phyloP scores from a whole-genome alignment of 805 yeast species.

The Ogataea philodendri region DNA sequence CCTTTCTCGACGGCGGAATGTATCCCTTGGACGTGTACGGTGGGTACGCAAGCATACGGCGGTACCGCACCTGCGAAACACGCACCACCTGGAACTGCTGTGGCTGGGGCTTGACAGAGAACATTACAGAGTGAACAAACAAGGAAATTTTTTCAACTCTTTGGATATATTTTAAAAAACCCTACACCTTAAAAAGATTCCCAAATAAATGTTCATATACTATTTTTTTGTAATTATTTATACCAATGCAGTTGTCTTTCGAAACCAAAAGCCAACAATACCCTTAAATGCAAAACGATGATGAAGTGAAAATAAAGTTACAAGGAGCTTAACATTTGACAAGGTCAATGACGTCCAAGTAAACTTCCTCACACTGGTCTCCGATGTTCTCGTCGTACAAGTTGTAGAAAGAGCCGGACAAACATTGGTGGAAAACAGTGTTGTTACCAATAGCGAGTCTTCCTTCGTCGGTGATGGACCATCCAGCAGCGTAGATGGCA shows the following conservation, averaged over 20 bases:
- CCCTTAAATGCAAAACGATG: constrained; percentile 17
- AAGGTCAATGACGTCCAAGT: constrained; percentile 45
- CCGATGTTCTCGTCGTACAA: constrained; percentile 51
- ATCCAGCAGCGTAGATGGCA: constrained; percentile 51
- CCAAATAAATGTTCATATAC: constrained; percentile 1
- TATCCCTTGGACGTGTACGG: constrained; percentile 44
- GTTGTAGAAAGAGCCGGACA: constrained; percentile 58
- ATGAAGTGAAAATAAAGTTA: constrained; percentile 16
- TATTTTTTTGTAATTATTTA: constrained; percentile 5
- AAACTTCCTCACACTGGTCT: constrained; percentile 45
- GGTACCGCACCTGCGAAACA: constrained; percentile 46
- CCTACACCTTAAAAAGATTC: no score
- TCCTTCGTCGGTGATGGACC: constrained; percentile 46
- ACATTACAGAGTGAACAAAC: constrained; percentile 3
- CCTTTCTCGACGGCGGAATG: constrained; percentile 34
- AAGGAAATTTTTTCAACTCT: constrained; percentile 11
- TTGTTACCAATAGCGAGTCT: constrained; percentile 51
- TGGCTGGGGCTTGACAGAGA: constrained; percentile 3
- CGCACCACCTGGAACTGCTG: constrained; percentile 5
- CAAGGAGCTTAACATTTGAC: constrained; percentile 32
- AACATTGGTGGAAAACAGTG: constrained; percentile 51
- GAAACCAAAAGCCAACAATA: constrained; percentile 16
- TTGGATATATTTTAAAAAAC: no score
- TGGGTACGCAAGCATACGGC: constrained; percentile 55
- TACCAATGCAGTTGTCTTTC: constrained; percentile 14